Percentiles rank a stretch among this genome's conserved stretches.
These are phyloP conservation scores for Candida hungchunana DNA, from an alignment of 805 yeast genomes.

Conservation along the genomic window DNA sequence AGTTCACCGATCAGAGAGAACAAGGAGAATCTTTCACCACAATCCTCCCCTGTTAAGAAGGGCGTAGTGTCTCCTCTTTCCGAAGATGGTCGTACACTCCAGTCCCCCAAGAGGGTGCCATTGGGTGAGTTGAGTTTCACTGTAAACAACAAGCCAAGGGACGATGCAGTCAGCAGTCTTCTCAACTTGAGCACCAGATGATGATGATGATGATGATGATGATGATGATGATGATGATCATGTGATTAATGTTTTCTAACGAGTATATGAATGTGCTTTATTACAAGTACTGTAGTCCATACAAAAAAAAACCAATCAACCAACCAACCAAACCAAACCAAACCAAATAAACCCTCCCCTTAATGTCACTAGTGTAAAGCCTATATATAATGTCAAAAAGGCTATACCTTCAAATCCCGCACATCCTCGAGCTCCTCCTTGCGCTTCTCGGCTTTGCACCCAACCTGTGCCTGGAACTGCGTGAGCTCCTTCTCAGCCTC, in stretches of 20 bases:
- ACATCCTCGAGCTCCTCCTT: conserved; percentile 5
- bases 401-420: conserved; percentile 1
- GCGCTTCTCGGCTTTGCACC: background rate
- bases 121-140: conserved; percentile 14
- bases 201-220: background rate
- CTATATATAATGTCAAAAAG: too few relatives aligned
- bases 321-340: too few relatives aligned
- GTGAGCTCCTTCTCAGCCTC: conserved; percentile 20
- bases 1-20: conserved; percentile 6
- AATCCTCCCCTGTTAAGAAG: conserved; percentile 5
- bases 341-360: too few relatives aligned
- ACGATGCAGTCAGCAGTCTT: conserved; percentile 16
- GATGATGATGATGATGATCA: background rate
- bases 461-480: background rate
- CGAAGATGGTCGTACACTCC: too few relatives aligned
- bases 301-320: too few relatives aligned
- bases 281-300: too few relatives aligned
- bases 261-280: too few relatives aligned
- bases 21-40: conserved; percentile 13
- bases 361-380: too few relatives aligned
- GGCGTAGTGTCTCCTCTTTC: too few relatives aligned
- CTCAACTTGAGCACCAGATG: conserved; percentile 10
- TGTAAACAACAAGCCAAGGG: conserved; percentile 10
- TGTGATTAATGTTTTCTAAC: too few relatives aligned
- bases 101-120: conserved; percentile 11